A percentile compares a stretch with the other conserved stretches of the same genome.
phyloP scores from a whole-genome alignment of 2,329 filamentous ascomycete species.

The Cladosporium sp. region DNA sequence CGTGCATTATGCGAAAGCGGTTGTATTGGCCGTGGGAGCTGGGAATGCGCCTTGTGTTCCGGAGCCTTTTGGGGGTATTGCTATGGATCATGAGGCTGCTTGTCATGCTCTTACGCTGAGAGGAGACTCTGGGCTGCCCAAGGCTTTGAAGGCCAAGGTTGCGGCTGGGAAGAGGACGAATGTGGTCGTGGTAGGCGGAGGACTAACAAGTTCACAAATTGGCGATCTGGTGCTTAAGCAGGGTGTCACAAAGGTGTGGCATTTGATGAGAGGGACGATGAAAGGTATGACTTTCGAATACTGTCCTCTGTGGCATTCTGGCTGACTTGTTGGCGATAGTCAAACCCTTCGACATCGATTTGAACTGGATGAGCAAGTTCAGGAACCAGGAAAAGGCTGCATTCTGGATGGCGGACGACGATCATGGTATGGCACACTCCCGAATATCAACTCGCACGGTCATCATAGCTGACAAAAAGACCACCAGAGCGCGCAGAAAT shows the following conservation, averaged over 20 bases:
- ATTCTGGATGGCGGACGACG: constrained; percentile 72
- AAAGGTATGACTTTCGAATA: constrained; percentile 30
- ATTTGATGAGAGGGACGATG: constrained; percentile 60
- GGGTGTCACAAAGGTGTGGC: constrained; percentile 64
- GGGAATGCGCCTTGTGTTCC: constrained; percentile 55
- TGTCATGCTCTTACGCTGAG: constrained; percentile 52
- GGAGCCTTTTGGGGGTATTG: constrained; percentile 30
- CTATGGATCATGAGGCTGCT: constrained; percentile 42
- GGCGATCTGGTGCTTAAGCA: constrained; percentile 61
- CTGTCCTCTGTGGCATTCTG: not conserved
- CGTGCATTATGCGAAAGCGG: constrained; percentile 54
- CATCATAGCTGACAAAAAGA: not conserved
- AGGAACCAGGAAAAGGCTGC: constrained; percentile 70
- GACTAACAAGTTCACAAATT: constrained; percentile 71
- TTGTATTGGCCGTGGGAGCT: constrained; percentile 68
- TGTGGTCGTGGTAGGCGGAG: constrained; percentile 68
- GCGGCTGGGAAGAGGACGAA: constrained; percentile 49
- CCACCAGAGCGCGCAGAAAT: constrained; percentile 59
- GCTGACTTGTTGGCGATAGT: constrained; percentile 33
- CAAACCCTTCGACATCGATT: constrained; percentile 73
- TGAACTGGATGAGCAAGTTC: constrained; percentile 79
- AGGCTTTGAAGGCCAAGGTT: constrained; percentile 45
- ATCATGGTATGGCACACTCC: constrained; percentile 44
- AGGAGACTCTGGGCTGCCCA: constrained; percentile 1
- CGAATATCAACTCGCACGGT: not conserved